These are phyloP conservation scores for Diplodia intermedia DNA, from an alignment of 2,329 filamentous ascomycete genomes.

Conservation along the genomic window DNA sequence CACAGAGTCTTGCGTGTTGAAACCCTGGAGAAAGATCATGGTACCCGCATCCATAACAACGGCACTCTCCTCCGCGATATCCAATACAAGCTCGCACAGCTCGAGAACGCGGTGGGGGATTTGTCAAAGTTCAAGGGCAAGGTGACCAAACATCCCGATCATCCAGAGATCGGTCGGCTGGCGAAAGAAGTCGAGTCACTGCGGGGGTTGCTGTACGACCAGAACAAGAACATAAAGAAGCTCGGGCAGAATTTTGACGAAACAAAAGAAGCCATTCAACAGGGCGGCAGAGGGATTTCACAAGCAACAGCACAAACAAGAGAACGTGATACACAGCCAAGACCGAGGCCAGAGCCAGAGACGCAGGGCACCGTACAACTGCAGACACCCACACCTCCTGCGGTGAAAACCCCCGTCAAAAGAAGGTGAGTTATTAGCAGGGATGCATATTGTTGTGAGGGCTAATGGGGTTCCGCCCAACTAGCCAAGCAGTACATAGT, in stretches of 20 bases:
- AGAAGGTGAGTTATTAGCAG: neutral
- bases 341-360: neutral
- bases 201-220: neutral
- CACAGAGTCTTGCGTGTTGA: conserved; percentile 31
- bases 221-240: neutral
- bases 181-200: conserved; percentile 1
- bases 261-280: neutral
- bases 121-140: conserved; percentile 11
- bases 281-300: neutral
- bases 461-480: neutral
- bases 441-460: neutral
- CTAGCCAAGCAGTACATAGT: neutral
- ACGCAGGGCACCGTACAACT: neutral
- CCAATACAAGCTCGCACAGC: conserved; percentile 17
- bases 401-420: neutral
- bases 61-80: conserved; percentile 11
- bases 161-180: neutral
- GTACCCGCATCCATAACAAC: conserved; percentile 4
- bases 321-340: neutral
- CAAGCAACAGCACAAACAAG: neutral
- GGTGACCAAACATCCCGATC: neutral
- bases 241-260: neutral
- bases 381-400: neutral
- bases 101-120: neutral
- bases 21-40: conserved; percentile 10